Base-by-base conservation (phyloP, 2,329 filamentous ascomycete species). In the Penicillium olsonii region DNA sequence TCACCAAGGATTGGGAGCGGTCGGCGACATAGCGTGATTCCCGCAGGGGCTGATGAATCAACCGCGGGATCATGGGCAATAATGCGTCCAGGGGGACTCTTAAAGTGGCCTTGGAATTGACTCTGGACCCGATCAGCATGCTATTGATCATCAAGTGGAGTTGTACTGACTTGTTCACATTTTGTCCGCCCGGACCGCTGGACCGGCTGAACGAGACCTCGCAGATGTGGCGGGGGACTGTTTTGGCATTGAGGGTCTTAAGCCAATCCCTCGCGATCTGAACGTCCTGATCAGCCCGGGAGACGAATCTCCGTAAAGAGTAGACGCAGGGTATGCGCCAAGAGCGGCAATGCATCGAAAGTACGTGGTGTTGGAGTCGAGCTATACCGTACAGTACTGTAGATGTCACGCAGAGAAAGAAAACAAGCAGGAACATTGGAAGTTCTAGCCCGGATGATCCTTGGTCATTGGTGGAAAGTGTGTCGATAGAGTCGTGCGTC, bases 21-120 rank as follows among this genome's bases (percentile, higher is more conserved):
- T 74, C 68, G 18, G 83, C 78, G 52, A 77, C 72, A 65, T 83
- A 84, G 53, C 81, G 80, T 11, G 78, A 84, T 15, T 69, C 57
- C 37, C 73, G 72, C 45, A 87, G 71, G 22, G 74, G 62, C 37
- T 67, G 56, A 65, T 84, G 82, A 8, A 87, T 69, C 9, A 81
- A 58, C 17, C 65, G 67, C 37, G 84, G 84, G 18, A 87, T 65
- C 37, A 81, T 67, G 10, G 76, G 74, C 11, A 84, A 66, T 34
- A 87, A 72, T 7, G 73, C 65, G 19, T 75, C 68, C 42, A 83
- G 67, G 15, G 80, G 73, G 27, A 86, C 68, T 56, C 78, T 80
- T 27, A 87, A 66, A n/a, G 83, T 85, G 48, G 83, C 83, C 72
- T 87, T 87, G 29, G 84, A 84, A 64, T 83, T 85, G 55, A 85